Percentiles rank a stretch among this genome's conserved stretches.
phyloP scores from a whole-genome alignment of 1,139 yeast genomes.

The Kazachstania sp. region DNA sequence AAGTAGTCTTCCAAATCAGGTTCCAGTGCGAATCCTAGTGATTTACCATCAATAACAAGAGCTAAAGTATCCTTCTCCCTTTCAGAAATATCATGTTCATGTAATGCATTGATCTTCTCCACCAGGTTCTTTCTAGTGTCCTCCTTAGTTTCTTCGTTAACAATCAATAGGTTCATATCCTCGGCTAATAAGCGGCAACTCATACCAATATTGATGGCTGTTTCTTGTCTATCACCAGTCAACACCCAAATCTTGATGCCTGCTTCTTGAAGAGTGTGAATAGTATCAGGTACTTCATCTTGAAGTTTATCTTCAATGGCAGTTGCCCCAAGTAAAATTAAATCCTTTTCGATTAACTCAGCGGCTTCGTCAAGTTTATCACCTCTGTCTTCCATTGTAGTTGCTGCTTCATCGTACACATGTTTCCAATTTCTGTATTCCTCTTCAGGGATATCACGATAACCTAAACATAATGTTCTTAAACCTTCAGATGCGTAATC shows the following conservation, averaged over 20 bases:
- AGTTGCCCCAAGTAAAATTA: slow-evolving; percentile 87
- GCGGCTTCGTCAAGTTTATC: slow-evolving; percentile 76
- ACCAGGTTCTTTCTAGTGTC: slow-evolving; percentile 63
- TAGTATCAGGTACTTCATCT: slow-evolving; percentile 97
- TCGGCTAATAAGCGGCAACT: slow-evolving; percentile 89
- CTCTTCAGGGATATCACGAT: slow-evolving; percentile 66
- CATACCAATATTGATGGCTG: slow-evolving; percentile 99
- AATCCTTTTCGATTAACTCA: slow-evolving; percentile 70
- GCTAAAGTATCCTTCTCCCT: slow-evolving; percentile 79
- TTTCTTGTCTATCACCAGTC: slow-evolving; percentile 97
- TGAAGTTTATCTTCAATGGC: slow-evolving; percentile 97
- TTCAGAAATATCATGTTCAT: slow-evolving; percentile 53
- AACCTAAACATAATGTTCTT: slow-evolving; percentile 88
- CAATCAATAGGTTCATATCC: slow-evolving; percentile 86
- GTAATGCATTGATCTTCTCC: slow-evolving; percentile 70
- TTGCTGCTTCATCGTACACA: slow-evolving; percentile 68
- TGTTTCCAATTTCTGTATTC: slow-evolving; percentile 63
- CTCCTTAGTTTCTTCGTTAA: slow-evolving; percentile 75
- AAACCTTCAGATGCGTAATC: slow-evolving; percentile 96
- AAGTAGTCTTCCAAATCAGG: slow-evolving; percentile 70
- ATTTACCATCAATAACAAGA: slow-evolving; percentile 86
- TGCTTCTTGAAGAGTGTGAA: slow-evolving; percentile 87
- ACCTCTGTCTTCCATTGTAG: slow-evolving; percentile 66
- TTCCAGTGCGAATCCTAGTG: slow-evolving; percentile 77
- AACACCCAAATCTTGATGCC: slow-evolving; percentile 96